Evolutionary conservation across 192 early-diverging fungal genomes (phyloP).

Genomic region (Backusella macrospora): DNA sequence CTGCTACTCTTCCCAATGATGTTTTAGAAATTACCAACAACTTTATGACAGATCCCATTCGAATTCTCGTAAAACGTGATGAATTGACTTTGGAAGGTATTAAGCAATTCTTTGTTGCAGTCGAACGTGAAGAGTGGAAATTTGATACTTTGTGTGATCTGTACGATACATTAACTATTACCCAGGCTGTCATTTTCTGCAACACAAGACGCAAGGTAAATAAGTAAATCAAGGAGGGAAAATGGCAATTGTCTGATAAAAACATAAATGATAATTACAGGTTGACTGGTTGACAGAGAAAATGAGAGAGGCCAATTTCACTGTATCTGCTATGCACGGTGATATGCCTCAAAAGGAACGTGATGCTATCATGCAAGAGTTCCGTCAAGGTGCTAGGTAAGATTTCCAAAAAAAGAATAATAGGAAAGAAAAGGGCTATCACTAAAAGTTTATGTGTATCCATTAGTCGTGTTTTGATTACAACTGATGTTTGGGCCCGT

Average conservation of each 20-base stretch:
- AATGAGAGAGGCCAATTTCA: slow-evolving; percentile 97
- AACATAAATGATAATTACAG: slow-evolving; percentile 28
- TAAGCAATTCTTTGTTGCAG: slow-evolving; percentile 98
- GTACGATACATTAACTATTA: slow-evolving; percentile 95
- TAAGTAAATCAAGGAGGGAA: slow-evolving; percentile 13
- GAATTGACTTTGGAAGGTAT: slow-evolving; percentile 98
- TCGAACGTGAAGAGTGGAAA: slow-evolving; percentile 98
- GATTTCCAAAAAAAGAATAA: not conserved
- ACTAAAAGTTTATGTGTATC: not conserved
- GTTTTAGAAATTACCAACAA: slow-evolving; percentile 96
- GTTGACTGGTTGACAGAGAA: slow-evolving; percentile 97
- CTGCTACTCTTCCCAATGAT: slow-evolving; percentile 92
- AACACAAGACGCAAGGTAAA: slow-evolving; percentile 90
- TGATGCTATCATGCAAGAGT: slow-evolving; percentile 97
- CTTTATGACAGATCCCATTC: slow-evolving; percentile 96
- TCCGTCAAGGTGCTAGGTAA: slow-evolving; percentile 85
- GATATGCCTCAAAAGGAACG: slow-evolving; percentile 99
- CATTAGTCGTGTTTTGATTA: slow-evolving; percentile 90
- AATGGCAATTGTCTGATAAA: not conserved
- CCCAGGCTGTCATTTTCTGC: slow-evolving; percentile 99
- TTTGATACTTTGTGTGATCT: slow-evolving; percentile 97
- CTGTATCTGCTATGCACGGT: slow-evolving; percentile 98
- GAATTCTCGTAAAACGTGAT: slow-evolving; percentile 97
- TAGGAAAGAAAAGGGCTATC: not conserved
- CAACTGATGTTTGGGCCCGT: slow-evolving; percentile 98